phyloP scores from a whole-genome alignment of 768 basidiomycete genomes.

The Lyophyllum semitale region DNA sequence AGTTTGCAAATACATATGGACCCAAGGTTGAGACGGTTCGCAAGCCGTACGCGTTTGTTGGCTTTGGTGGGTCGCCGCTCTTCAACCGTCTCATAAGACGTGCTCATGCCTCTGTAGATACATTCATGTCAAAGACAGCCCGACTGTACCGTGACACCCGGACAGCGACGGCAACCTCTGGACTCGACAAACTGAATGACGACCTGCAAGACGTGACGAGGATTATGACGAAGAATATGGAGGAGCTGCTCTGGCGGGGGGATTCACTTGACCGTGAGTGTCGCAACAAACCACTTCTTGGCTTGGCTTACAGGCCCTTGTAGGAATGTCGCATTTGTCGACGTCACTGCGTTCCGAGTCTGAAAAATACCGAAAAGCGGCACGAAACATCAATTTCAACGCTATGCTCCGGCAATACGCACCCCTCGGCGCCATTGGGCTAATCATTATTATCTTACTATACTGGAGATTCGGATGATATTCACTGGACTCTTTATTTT shows the following conservation, averaged over 20 bases:
- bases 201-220: conserved; percentile 97
- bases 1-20: conserved; percentile 92
- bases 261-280: conserved; percentile 91
- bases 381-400: conserved; percentile 90
- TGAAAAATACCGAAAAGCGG: conserved; percentile 95
- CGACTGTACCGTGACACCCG: conserved; percentile 93
- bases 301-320: background rate
- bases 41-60: conserved; percentile 98
- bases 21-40: conserved; percentile 88
- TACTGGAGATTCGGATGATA: conserved; percentile 73
- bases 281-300: background rate
- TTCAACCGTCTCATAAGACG: background rate
- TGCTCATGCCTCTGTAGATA: conserved; percentile 56
- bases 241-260: conserved; percentile 96
- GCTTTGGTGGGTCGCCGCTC: conserved; percentile 75
- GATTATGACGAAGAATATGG: conserved; percentile 99
- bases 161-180: conserved; percentile 72
- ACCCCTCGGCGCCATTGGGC: conserved; percentile 78
- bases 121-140: conserved; percentile 98
- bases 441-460: conserved; percentile 76
- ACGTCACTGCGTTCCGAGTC: conserved; percentile 94
- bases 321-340: conserved; percentile 97
- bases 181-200: conserved; percentile 88
- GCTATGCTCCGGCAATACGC: conserved; percentile 96
- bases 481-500: conserved; percentile 8